Evolutionary conservation across 306 rosid genomes (phyloP), one percentile per base, ranked within the genome.

Genomic region (Sophora flavescens): DNA sequence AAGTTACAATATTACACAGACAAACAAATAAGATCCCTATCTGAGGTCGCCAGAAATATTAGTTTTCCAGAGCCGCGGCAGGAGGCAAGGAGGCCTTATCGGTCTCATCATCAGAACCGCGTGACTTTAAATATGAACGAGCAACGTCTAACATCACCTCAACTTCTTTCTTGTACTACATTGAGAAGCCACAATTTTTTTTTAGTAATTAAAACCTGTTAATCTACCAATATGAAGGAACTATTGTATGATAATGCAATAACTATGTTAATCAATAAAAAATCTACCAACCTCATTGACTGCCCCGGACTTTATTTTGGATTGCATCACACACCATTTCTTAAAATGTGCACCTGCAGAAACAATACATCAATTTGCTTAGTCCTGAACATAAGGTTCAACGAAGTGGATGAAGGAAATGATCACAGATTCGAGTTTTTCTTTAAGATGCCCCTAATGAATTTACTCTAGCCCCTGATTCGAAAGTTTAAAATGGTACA

Each of bases 281-380:
- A 48, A 69, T 78, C 18, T 53, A 82, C 97, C 69, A 78, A 95
- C 98, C 98, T 95, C 98, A 57, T 84, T 90, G 79, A 92, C 67
- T 16, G 98, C 96, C 75, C 97, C 95, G 13, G 98, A 69, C 85
- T 86, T 95, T 79, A 95, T 95, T 85, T 92, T 95, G 71, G 97
- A 87, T 79, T 92, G 97, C 98, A 95, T 92, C 76, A 89, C 85
- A 87, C 97, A 95, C 96, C 96, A 95, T 87, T 92, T 95, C 93
- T 95, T 95, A 70, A 95, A 95, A 87, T 95, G 97, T 42, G 91
- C 98, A 79, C 98, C 98, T 95, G 88, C 69, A 72, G 48, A 74
- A 72, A 56, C 33, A 6, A 50, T 45, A 54, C 36, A 82, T 68
- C 79, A 42, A 64, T 30, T 59, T 36, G 73, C 59, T 70, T 54